These are phyloP conservation scores for Sabuloglossum arenarium DNA, from an alignment of 495 filamentous ascomycete species.

Conservation along the genomic window DNA sequence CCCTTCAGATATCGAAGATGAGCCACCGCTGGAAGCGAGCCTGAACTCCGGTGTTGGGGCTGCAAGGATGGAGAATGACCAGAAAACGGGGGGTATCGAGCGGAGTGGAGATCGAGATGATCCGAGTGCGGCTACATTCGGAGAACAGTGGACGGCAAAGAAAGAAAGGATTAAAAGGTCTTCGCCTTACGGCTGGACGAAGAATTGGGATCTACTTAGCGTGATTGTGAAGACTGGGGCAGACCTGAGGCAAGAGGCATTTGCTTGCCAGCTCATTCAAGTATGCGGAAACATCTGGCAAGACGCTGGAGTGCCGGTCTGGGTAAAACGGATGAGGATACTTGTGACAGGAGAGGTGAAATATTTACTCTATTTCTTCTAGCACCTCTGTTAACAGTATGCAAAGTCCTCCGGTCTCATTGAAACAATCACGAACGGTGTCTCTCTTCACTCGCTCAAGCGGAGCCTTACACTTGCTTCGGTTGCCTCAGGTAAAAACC, in stretches of 20 bases:
- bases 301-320: constrained; percentile 47
- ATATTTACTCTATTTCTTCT: background rate
- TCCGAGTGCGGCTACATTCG: constrained; percentile 60
- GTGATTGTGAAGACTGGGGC: constrained; percentile 66
- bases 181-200: constrained; percentile 58
- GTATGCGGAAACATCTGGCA: constrained; percentile 58
- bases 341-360: constrained; percentile 46
- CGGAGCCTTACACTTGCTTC: constrained; percentile 48
- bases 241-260: constrained; percentile 56
- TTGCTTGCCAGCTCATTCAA: constrained; percentile 56
- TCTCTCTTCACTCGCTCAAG: constrained; percentile 55
- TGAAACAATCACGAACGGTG: constrained; percentile 64
- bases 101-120: constrained; percentile 59
- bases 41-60: constrained; percentile 32
- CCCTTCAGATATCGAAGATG: constrained; percentile 15
- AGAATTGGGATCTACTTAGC: constrained; percentile 59
- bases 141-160: constrained; percentile 55
- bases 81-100: constrained; percentile 55
- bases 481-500: constrained; percentile 42
- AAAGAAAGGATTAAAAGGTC: constrained; percentile 56
- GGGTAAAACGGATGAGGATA: constrained; percentile 64
- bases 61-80: constrained; percentile 62
- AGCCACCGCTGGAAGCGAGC: constrained; percentile 20
- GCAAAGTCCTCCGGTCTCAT: constrained; percentile 42
- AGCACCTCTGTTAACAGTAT: background rate